Evolutionary conservation across 352 stramenopile genomes (phyloP).

Genomic region (Globisporangium acanthophoron): DNA sequence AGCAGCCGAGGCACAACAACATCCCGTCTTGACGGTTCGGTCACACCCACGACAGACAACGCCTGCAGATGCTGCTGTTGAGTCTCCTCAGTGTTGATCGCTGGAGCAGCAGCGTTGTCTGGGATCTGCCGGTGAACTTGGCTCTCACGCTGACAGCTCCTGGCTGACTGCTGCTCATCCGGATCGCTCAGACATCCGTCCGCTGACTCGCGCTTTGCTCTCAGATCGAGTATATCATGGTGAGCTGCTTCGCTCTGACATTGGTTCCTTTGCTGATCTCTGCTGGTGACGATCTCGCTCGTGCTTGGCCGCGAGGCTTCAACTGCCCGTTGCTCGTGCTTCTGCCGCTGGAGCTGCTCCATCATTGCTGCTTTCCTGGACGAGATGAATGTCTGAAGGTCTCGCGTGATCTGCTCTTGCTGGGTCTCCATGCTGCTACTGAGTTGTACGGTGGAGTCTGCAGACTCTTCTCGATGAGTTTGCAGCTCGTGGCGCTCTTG

Average conservation of each 20-base stretch:
- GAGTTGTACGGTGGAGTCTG: no score
- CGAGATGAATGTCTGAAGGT: slow-evolving; percentile 36
- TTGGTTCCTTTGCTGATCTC: neutral
- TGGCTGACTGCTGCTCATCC: neutral
- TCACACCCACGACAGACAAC: neutral
- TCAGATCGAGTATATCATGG: neutral
- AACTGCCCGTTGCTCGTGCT: slow-evolving; percentile 7
- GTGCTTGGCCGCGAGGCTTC: neutral
- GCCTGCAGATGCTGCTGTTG: neutral
- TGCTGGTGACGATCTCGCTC: neutral
- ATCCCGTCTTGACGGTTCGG: neutral
- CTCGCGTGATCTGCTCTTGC: slow-evolving; percentile 16
- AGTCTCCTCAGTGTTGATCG: neutral
- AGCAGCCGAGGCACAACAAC: slow-evolving; percentile 1
- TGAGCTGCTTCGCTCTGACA: neutral
- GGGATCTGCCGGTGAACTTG: no score
- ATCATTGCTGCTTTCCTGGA: slow-evolving; percentile 29
- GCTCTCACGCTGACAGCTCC: no score
- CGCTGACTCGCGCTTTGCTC: neutral
- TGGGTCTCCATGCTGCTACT: neutral
- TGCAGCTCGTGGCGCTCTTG: neutral
- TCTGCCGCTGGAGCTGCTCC: slow-evolving; percentile 30
- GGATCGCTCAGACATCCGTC: neutral
- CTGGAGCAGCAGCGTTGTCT: neutral
- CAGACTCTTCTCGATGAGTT: neutral